Evolutionary conservation across 2,329 filamentous ascomycete species (phyloP), one percentile per base, ranked within the genome.

Genomic region (Alternaria arborescens): DNA sequence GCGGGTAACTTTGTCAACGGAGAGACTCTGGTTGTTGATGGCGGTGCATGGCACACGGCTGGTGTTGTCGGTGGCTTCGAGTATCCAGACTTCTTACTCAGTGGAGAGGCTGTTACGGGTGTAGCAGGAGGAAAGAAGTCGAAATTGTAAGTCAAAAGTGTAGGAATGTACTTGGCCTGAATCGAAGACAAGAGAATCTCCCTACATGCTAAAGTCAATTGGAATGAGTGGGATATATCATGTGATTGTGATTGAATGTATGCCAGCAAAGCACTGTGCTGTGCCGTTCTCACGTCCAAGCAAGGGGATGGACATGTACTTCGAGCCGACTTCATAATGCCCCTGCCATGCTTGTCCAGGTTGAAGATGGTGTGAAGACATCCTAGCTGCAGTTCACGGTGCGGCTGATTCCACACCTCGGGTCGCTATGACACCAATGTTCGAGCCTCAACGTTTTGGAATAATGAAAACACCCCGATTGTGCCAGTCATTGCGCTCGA

Each of bases 1-100:
- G 88, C 92, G 0, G 94, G 90, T 1, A 93, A 90, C 75, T 97
- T 91, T 77, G 88, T 98, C 47, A 97, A 91, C 68, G 95, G 93
- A 1, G 89, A 93, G 67, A 87, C 88, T 3, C 80, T 97, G 36
- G 91, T 97, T 32, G 85, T 86, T 5, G 84, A 86, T 68, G 84
- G 85, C 26, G 84, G 82, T 2, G 78, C 80, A 26, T 87, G 85
- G 85, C 82, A 82, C 59, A 76, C 71, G 2, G 72, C 74, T 8
- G 71, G 72, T 10, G 73, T 78, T 40, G 72, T 75, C 4, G 79
- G 78, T 7, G 76, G 78, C 7, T 81, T 84, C 63, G 64, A 76
- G 53, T 89, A 89, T 71, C 87, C 87, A 0, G 86, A 88, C 62
- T 87, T 88, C 66, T 76, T 89, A 18, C 78, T 88, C 2, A 53